phyloP scores from a whole-genome alignment of 2,329 filamentous ascomycete genomes.

The Ophiostoma angusticollis region DNA sequence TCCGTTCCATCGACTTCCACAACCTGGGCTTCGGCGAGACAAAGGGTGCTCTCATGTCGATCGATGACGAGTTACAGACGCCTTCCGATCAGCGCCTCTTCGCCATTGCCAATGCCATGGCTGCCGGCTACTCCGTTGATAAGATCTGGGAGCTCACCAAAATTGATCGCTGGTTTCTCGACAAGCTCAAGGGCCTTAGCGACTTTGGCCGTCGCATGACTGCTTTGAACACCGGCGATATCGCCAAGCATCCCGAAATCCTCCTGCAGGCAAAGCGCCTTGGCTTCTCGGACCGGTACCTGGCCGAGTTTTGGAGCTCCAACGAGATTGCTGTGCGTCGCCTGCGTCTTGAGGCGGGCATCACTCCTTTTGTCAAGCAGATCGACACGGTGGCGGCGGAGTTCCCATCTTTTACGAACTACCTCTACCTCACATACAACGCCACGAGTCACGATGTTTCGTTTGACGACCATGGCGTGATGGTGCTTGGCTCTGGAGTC shows the following conservation, averaged over 20 bases:
- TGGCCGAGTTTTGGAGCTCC: conserved; percentile 87
- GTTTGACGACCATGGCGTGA: conserved; percentile 84
- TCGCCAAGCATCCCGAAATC: conserved; percentile 48
- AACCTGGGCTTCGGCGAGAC: conserved; percentile 93
- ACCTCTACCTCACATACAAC: conserved; percentile 93
- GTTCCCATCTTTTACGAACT: conserved; percentile 90
- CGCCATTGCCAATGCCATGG: conserved; percentile 96
- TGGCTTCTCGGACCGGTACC: conserved; percentile 85
- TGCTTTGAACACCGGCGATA: conserved; percentile 50
- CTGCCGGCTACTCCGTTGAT: conserved; percentile 81
- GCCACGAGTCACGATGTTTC: conserved; percentile 69
- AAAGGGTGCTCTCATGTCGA: conserved; percentile 71
- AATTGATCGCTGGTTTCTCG: conserved; percentile 98
- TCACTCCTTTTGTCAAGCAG: conserved; percentile 87
- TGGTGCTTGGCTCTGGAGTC: conserved; percentile 92
- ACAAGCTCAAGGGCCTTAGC: conserved; percentile 79
- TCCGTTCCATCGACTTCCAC: conserved; percentile 86
- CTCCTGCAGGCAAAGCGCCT: conserved; percentile 81
- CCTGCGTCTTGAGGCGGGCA: conserved; percentile 70
- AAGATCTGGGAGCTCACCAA: conserved; percentile 98
- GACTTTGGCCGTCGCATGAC: conserved; percentile 76
- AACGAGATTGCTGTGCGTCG: conserved; percentile 85
- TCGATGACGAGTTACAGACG: conserved; percentile 91
- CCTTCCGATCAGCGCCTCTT: conserved; percentile 96
- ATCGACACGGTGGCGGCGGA: conserved; percentile 97